A percentile compares a stretch with the other conserved stretches of the same genome.
Conservation (phyloP, 495 filamentous ascomycete species). For the Parathielavia hyrcaniae region DNA sequence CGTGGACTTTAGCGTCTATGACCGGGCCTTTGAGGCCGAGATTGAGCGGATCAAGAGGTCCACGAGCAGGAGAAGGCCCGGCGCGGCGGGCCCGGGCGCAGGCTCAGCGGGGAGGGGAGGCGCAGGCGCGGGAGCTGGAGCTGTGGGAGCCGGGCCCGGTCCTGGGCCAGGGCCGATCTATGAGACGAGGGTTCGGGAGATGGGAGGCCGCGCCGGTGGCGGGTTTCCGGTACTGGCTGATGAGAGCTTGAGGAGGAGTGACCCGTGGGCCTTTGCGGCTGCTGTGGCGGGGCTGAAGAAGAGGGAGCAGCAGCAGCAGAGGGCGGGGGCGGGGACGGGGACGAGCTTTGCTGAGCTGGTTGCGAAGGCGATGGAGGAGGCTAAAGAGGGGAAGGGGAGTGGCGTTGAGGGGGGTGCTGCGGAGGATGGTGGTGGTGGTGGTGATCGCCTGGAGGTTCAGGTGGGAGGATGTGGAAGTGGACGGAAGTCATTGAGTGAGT, state of each 20-base stretch:
- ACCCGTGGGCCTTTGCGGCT: background rate
- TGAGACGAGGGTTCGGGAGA: constrained; percentile 7
- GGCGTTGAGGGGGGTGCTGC: background rate
- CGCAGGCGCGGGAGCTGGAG: no score
- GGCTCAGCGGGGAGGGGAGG: background rate
- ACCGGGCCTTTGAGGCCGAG: constrained; percentile 76
- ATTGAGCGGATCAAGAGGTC: constrained; percentile 59
- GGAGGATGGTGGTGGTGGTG: background rate
- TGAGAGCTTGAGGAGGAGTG: background rate
- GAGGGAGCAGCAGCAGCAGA: background rate
- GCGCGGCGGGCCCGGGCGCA: background rate
- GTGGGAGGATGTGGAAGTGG: background rate
- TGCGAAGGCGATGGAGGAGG: constrained; percentile 8
- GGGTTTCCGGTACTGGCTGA: background rate
- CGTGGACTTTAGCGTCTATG: constrained; percentile 79
- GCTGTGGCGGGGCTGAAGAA: background rate
- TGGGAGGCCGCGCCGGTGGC: background rate
- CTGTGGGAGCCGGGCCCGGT: no score
- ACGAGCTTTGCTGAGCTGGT: constrained; percentile 22
- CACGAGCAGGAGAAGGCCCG: constrained; percentile 17
- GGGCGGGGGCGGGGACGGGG: constrained; percentile 3
- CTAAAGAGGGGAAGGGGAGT: background rate
- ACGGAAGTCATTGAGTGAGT: background rate
- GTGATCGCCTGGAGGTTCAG: background rate
- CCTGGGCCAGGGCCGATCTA: constrained; percentile 4